Evolutionary conservation across 1,139 yeast genomes (phyloP), one percentile per base, ranked within the genome.

Genomic region (Ogataea hybrid): DNA sequence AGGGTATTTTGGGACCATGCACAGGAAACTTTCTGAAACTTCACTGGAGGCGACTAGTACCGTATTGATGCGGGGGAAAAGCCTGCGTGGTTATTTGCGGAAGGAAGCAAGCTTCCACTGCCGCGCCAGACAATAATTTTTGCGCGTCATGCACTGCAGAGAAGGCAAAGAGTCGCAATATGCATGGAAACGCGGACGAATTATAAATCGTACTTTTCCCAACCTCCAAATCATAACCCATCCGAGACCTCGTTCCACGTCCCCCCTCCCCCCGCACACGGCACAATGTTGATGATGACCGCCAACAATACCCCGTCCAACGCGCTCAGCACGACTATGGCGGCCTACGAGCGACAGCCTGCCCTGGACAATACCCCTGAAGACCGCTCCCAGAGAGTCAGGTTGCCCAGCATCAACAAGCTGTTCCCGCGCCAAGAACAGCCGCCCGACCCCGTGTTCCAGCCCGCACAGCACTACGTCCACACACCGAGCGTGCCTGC

Each of bases 361-460:
- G 11, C 6, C n/a, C 6, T 16, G 25, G 21, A 14, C 14, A 28
- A 25, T 10, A 11, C 12, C 11, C 11, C 31, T 3, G 31, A 23
- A 27, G 32, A 14, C 5, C 21, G 14, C 16, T 41, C 43, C 10
- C 46, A 39, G 25, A 44, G 36, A 25, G 39, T 48, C 25, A 37
- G 44, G 25, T 44, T 49, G 16, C 53, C 53, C 10, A 47, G 53
- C 34, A 43, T 49, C 8, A 47, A 48, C 35, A 46, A 46, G 34
- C 43, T 49, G 8, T 49, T 49, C 25, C 50, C 53, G n/a, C 32
- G 31, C 25, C 28, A 18, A 10, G 33, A 31, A 16, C 40, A 20
- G 29, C 28, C 37, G 7, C 14, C 34, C 1, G 27, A 21, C 27
- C 25, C 35, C 17, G 25, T 25, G 9, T 29, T 22, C 20, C 28